Evolutionary conservation across 2,329 filamentous ascomycete species (phyloP).

Genomic region (Raffaelea ambrosiae): DNA sequence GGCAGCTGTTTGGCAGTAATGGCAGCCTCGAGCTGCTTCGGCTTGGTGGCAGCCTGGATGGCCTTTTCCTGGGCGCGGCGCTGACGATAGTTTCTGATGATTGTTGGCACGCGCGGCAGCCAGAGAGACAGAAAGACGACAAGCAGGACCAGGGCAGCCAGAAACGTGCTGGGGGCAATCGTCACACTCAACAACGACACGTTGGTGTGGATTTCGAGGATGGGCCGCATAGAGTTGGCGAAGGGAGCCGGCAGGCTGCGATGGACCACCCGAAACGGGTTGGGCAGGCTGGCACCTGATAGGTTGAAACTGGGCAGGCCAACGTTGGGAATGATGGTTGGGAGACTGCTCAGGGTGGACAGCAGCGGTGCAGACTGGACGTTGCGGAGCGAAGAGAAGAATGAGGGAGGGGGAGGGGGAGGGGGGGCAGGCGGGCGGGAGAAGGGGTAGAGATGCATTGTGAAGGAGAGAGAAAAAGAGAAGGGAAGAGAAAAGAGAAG

Average conservation of each 20-base stretch:
- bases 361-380: too few relatives aligned
- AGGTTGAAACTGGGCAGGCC: too few relatives aligned
- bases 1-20: too few relatives aligned
- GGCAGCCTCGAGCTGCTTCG: background rate
- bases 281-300: too few relatives aligned
- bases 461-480: background rate
- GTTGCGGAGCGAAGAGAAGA: background rate
- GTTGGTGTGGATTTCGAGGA: slow-evolving; percentile 53
- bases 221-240: slow-evolving; percentile 39
- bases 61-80: slow-evolving; percentile 9
- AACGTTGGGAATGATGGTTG: too few relatives aligned
- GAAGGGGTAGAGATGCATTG: background rate
- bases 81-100: slow-evolving; percentile 15
- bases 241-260: background rate
- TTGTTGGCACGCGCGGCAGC: slow-evolving; percentile 21
- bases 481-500: background rate
- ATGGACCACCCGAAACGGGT: too few relatives aligned
- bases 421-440: background rate
- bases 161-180: slow-evolving; percentile 49
- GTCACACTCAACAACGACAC: slow-evolving; percentile 51
- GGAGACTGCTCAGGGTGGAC: too few relatives aligned
- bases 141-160: slow-evolving; percentile 40
- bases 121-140: slow-evolving; percentile 45
- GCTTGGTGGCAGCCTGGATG: slow-evolving; percentile 2
- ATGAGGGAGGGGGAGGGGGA: background rate